These are phyloP conservation scores for Pseudogymnoascus verrucosus DNA, from an alignment of 2,329 filamentous ascomycete genomes.

Conservation along the genomic window DNA sequence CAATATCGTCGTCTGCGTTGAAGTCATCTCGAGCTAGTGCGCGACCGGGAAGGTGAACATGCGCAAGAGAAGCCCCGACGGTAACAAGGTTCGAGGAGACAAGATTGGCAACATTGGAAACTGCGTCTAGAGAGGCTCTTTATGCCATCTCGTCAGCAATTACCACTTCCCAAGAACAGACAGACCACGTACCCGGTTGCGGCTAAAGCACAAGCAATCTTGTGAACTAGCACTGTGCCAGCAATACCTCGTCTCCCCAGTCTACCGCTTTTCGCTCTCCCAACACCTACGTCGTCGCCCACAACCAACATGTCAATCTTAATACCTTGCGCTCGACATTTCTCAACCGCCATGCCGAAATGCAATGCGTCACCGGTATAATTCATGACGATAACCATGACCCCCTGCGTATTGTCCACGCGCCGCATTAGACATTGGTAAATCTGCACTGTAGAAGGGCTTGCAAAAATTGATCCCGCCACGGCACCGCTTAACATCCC, in stretches of 20 bases:
- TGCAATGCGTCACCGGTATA: constrained; percentile 37
- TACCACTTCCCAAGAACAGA: too few relatives aligned
- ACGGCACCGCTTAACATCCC: constrained; percentile 33
- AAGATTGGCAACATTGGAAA: constrained; percentile 21
- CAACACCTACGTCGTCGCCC: constrained; percentile 37
- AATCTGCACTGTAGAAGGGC: constrained; percentile 34
- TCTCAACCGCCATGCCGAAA: constrained; percentile 33
- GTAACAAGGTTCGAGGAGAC: constrained; percentile 33
- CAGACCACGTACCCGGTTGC: constrained; percentile 12
- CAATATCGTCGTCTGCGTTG: constrained; percentile 31
- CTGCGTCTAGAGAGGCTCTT: constrained; percentile 16
- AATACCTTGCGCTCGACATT: constrained; percentile 24
- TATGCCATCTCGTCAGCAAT: too few relatives aligned
- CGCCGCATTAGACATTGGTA: constrained; percentile 31
- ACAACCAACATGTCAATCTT: constrained; percentile 20
- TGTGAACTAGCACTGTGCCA: constrained; percentile 40
- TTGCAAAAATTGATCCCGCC: constrained; percentile 34
- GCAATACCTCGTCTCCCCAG: constrained; percentile 41
- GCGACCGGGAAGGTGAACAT: constrained; percentile 41
- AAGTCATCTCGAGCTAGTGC: constrained; percentile 28
- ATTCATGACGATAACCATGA: constrained; percentile 33
- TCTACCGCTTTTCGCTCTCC: constrained; percentile 39
- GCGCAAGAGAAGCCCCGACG: constrained; percentile 42
- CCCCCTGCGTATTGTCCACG: constrained; percentile 20
- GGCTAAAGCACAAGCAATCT: constrained; percentile 28